Evolutionary conservation across 805 yeast species (phyloP), one percentile per base, ranked within the genome.

Genomic region (Alloascoidea africana): DNA sequence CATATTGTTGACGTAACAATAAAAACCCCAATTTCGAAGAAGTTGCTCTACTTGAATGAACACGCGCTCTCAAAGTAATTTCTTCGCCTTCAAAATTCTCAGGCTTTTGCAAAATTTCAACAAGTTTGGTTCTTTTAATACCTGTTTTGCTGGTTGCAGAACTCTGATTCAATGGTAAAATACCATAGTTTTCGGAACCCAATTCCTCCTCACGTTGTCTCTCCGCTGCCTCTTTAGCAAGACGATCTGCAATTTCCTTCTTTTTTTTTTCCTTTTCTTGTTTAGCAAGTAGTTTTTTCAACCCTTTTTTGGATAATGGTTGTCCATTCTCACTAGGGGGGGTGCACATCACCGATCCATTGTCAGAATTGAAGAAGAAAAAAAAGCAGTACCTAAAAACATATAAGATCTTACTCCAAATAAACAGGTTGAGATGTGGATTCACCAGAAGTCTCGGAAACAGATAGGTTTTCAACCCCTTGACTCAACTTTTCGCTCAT

Each of bases 1-100:
- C 71, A 39, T 72, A 66, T 63, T 85, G 95, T 66, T 91, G 98
- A 66, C 99, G 81, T 50, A 91, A 75, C 17, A 94, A 75, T 50
- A 89, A 62, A 59, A 91, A 91, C 38, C 82, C 72, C 80, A 91
- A 76, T 46, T 93, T 86, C 52, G 94, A 94, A 59, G 96, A 94
- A 60, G 89, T 97, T 55, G 85, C 81, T 66, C 99, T 82, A 11
- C 89, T 72, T 44, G 76, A 85, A 60, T 91, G 97, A 34, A 87
- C 70, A 63, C 99, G 76, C 35, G 97, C 97, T 63, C 98, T 77
- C 65, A 93, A 75, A 11, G 81, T 66, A 40, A 91, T 82, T 46
- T 73, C 73, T 48, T 76, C 70, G 41, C 89, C 94, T 44, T 76
- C 94, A 51, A 65, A 51, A n/a, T n/a, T n/a, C n/a, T n/a, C n/a